Percentiles rank a stretch among this genome's conserved stretches.
phyloP scores from a whole-genome alignment of 768 basidiomycete species.

The Leccinum disarticulatum region DNA sequence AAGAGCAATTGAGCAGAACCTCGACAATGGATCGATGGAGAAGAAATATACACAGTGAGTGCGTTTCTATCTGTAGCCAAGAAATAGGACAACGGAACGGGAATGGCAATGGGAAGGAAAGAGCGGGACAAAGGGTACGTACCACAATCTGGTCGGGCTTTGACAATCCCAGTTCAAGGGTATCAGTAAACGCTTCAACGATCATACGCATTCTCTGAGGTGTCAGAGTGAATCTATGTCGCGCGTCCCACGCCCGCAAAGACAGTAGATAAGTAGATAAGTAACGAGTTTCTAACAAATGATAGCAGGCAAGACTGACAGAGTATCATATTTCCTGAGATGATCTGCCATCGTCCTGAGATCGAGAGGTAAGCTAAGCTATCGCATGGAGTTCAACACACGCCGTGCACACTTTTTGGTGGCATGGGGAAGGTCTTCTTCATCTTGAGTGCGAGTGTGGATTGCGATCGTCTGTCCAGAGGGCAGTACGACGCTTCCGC shows the following conservation, averaged over 20 bases:
- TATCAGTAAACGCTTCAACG: slow-evolving; percentile 93
- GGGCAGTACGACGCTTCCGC: slow-evolving; percentile 69
- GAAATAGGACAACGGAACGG: slow-evolving; percentile 7
- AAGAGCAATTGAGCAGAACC: background rate
- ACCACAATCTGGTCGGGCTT: slow-evolving; percentile 87
- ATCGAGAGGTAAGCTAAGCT: slow-evolving; percentile 8
- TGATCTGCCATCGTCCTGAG: slow-evolving; percentile 91
- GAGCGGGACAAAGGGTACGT: slow-evolving; percentile 36
- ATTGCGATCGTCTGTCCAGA: slow-evolving; percentile 79
- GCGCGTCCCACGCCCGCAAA: background rate
- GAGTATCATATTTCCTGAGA: slow-evolving; percentile 82
- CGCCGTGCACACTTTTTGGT: slow-evolving; percentile 73
- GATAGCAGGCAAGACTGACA: slow-evolving; percentile 50
- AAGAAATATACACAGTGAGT: background rate
- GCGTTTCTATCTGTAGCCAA: slow-evolving; percentile 3
- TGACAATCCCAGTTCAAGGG: slow-evolving; percentile 81
- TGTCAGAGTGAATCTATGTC: slow-evolving; percentile 73
- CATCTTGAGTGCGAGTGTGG: slow-evolving; percentile 86
- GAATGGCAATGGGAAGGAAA: slow-evolving; percentile 3
- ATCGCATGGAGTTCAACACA: background rate
- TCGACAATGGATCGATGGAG: slow-evolving; percentile 2
- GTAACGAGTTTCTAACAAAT: background rate
- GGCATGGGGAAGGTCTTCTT: slow-evolving; percentile 87
- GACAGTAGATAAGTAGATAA: slow-evolving; percentile 3
- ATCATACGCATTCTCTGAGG: slow-evolving; percentile 96